These are phyloP conservation scores for Auriscalpium microsporum DNA, from an alignment of 768 basidiomycete species.

Conservation along the genomic window DNA sequence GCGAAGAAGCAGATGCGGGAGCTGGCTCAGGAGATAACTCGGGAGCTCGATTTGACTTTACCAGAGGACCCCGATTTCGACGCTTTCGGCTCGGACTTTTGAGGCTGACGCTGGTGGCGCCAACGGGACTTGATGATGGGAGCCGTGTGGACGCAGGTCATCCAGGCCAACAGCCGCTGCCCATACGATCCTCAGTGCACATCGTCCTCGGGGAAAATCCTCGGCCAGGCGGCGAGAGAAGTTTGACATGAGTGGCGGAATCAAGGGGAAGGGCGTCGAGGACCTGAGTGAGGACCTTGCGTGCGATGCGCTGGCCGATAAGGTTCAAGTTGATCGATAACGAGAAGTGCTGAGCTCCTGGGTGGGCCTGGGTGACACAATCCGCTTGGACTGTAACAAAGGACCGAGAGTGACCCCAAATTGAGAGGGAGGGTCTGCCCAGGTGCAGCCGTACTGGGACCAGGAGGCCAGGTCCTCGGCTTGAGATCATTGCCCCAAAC, in stretches of 20 bases:
- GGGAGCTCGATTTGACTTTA: too few species aligned
- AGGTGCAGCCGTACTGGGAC: neutral
- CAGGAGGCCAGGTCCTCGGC: neutral
- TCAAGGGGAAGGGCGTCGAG: neutral
- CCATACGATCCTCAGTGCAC: neutral
- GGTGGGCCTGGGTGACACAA: neutral
- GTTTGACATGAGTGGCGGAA: neutral
- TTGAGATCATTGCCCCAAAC: neutral
- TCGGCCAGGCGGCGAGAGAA: neutral
- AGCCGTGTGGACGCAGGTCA: too few species aligned
- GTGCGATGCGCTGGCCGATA: neutral
- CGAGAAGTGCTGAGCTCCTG: neutral
- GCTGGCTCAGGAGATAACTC: too few species aligned
- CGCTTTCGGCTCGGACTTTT: too few species aligned
- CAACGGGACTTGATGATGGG: too few species aligned
- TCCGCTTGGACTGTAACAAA: neutral
- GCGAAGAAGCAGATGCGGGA: too few species aligned
- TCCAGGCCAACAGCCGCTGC: too few species aligned
- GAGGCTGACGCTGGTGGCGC: too few species aligned
- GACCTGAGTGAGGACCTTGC: neutral
- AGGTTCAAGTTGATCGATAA: neutral
- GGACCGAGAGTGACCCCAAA: neutral
- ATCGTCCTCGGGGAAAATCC: neutral
- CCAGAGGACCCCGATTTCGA: too few species aligned
- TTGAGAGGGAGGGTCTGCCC: neutral